Base-by-base conservation (phyloP, 257 asterid genomes). In the Solanum chmielewskii region DNA sequence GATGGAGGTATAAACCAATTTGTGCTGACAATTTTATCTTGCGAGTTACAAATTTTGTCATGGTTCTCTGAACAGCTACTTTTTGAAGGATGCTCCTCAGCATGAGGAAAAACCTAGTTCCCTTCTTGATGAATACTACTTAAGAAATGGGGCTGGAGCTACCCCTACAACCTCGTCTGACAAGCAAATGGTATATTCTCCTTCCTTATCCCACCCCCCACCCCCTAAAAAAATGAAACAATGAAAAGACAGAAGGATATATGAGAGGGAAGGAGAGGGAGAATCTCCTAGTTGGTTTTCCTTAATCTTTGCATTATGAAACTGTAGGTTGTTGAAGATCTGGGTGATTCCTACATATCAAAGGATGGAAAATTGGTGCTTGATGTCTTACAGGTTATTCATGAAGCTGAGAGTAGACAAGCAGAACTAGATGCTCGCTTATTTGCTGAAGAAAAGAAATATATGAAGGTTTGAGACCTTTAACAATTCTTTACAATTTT, bases 391-490 rank as follows among this genome's bases (percentile, higher is more conserved):
- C 93, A 96, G 92, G 98, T 98, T 88, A 92, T 97, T 88, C 99
- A 96, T 93, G 98, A 97, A 90, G 99, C 99, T 85, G 99, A 97
- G 92, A 92, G 94, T 88, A 93, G 98, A 90, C 99, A 96, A 87
- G 98, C 96, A n/a, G 98, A 93, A 87, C 86, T 95, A 91, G 99
- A 95, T 88, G 92, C 95, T 31, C 94, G 88, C 64, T 60, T 90
- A 81, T 97, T 92, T 87, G 81, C 90, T 68, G 96, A 92, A 90
- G 98, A 95, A 90, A 95, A 87, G 93, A 93, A 91, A 91, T 90
- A 80, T 25, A 89, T 97, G 90, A 96, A 97, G 97, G 99, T 97
- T 56, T 62, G 88, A 21, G 75, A 62, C 75, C 86, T 85, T 20
- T 42, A 29, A 27, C 62, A 85, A 42, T 64, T 78, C 84, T 25